Conservation (phyloP, 345 rosid genomes). For the Hevea brasiliensis region DNA sequence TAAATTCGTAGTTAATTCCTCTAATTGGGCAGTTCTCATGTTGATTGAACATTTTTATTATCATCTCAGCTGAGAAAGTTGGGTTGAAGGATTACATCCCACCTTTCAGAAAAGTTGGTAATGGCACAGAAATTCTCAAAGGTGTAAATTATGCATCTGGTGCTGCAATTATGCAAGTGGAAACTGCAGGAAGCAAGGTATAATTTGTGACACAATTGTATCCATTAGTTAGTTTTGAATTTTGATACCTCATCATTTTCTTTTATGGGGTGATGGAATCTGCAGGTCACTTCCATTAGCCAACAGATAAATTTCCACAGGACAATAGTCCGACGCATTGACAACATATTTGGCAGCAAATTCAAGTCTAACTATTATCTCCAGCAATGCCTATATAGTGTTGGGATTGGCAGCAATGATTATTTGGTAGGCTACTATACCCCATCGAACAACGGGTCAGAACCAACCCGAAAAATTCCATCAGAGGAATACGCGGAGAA, state of each 20-base stretch:
- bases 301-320: not conserved
- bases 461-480: not conserved
- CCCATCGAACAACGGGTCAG: not conserved
- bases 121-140: not conserved
- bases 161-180: not conserved
- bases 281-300: conserved; percentile 3
- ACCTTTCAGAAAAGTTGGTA: not conserved
- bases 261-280: not conserved
- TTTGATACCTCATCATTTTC: not conserved
- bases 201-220: not conserved
- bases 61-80: conserved; percentile 3
- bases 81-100: not conserved
- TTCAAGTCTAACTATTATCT: not conserved
- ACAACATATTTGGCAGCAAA: not conserved
- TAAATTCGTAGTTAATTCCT: no score
- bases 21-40: no score
- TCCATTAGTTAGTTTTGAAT: not conserved
- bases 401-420: conserved; percentile 6
- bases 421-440: not conserved
- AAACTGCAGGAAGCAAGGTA: conserved; percentile 12
- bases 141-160: conserved; percentile 11
- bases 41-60: not conserved
- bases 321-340: not conserved
- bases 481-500: not conserved
- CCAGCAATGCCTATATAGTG: not conserved